Evolutionary conservation across 495 filamentous ascomycete genomes (phyloP).

Genomic region (Acidiella bohemica): DNA sequence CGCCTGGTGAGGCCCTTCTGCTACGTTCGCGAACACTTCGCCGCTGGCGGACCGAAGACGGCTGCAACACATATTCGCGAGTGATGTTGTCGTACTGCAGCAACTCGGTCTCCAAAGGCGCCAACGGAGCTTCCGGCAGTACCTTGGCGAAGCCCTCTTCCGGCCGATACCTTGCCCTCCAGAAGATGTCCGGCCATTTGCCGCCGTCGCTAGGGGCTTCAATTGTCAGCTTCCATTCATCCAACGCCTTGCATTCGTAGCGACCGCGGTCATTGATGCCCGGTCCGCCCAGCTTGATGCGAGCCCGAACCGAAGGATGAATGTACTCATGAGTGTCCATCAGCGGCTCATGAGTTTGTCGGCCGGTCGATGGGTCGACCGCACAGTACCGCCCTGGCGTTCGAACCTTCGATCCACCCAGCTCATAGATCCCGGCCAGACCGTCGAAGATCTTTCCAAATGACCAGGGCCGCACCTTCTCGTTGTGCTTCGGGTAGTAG

Average conservation of each 20-base stretch:
- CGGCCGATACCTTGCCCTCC: slow-evolving; percentile 19
- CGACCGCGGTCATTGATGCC: slow-evolving; percentile 40
- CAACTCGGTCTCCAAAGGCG: slow-evolving; percentile 26
- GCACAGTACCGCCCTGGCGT: slow-evolving; percentile 47
- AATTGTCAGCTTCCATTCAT: slow-evolving; percentile 32
- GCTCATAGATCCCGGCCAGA: slow-evolving; percentile 35
- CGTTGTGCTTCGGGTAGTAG: slow-evolving; percentile 36
- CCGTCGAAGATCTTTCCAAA: slow-evolving; percentile 42
- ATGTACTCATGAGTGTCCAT: slow-evolving; percentile 50
- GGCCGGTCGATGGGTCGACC: slow-evolving; percentile 37
- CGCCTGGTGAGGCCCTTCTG: neutral
- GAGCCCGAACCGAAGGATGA: slow-evolving; percentile 46
- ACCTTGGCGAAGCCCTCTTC: slow-evolving; percentile 19
- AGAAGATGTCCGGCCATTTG: slow-evolving; percentile 24
- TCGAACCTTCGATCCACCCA: slow-evolving; percentile 39
- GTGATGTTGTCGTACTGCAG: slow-evolving; percentile 24
- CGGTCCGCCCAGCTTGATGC: slow-evolving; percentile 41
- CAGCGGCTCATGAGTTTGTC: slow-evolving; percentile 33
- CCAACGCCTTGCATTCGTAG: slow-evolving; percentile 42
- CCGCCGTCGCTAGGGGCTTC: slow-evolving; percentile 18
- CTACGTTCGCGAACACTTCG: slow-evolving; percentile 5
- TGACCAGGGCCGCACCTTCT: slow-evolving; percentile 43
- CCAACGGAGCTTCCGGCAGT: slow-evolving; percentile 29
- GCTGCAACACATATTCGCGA: slow-evolving; percentile 25
- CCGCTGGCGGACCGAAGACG: slow-evolving; percentile 18